These are phyloP conservation scores for Fusarium euwallaceae DNA, from an alignment of 2,329 filamentous ascomycete species.

Conservation along the genomic window DNA sequence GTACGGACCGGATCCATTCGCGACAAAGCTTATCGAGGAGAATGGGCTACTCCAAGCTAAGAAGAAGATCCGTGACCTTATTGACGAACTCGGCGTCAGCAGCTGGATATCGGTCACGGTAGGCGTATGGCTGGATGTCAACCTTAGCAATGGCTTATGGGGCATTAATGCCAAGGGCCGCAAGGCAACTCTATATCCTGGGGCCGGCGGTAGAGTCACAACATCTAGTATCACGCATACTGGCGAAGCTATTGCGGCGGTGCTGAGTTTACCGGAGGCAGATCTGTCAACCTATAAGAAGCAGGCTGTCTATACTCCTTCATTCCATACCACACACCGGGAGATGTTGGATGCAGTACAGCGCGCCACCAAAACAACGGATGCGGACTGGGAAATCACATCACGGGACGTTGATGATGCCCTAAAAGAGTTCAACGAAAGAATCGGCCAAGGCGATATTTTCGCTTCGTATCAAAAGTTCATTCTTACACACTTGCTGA, in stretches of 20 bases:
- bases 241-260: conserved; percentile 14
- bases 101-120: conserved; percentile 29
- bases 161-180: conserved; percentile 9
- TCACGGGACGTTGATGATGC: conserved; percentile 6
- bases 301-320: conserved; percentile 18
- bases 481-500: conserved; percentile 23
- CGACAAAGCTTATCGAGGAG: conserved; percentile 3
- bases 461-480: conserved; percentile 21
- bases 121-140: conserved; percentile 18
- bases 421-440: conserved; percentile 4
- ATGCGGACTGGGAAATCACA: conserved; percentile 19
- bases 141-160: conserved; percentile 21
- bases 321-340: conserved; percentile 3
- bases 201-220: conserved; percentile 1
- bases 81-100: conserved; percentile 23
- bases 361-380: neutral
- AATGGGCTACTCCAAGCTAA: conserved; percentile 26
- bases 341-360: conserved; percentile 26
- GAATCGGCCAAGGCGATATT: conserved; percentile 7
- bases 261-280: conserved; percentile 5
- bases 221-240: conserved; percentile 4
- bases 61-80: conserved; percentile 17
- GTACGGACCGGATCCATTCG: conserved; percentile 27
- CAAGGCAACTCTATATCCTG: conserved; percentile 18
- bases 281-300: conserved; percentile 17